These are phyloP conservation scores for Meyerozyma athensensis DNA, from an alignment of 1,139 yeast genomes.

Conservation along the genomic window DNA sequence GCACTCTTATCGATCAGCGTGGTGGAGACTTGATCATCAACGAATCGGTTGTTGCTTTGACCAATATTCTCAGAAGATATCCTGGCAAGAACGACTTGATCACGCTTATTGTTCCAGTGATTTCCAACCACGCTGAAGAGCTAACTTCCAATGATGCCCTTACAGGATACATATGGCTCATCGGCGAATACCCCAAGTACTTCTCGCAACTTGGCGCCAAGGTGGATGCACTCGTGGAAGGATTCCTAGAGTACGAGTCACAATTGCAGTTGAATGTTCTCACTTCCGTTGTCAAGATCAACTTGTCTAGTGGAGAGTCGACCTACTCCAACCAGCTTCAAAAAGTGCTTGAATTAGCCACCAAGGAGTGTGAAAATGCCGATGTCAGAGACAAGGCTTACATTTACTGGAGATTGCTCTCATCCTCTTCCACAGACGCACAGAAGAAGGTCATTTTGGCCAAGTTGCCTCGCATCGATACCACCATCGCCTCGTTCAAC, in stretches of 20 bases:
- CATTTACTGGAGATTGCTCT: slow-evolving; percentile 88
- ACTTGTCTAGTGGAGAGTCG: slow-evolving; percentile 40
- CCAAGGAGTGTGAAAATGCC: slow-evolving; percentile 78
- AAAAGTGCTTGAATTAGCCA: slow-evolving; percentile 67
- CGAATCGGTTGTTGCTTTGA: slow-evolving; percentile 73
- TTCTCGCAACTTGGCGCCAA: slow-evolving; percentile 51
- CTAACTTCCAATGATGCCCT: slow-evolving; percentile 60
- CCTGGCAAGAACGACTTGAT: slow-evolving; percentile 56
- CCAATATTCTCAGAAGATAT: slow-evolving; percentile 76
- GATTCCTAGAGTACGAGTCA: slow-evolving; percentile 70
- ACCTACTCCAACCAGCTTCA: slow-evolving; percentile 52
- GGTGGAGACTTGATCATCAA: slow-evolving; percentile 71
- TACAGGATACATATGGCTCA: slow-evolving; percentile 79
- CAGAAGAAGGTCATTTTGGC: slow-evolving; percentile 52
- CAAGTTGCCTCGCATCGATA: slow-evolving; percentile 64
- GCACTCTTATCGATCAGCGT: slow-evolving; percentile 73
- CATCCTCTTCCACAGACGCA: slow-evolving; percentile 43
- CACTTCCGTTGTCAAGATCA: slow-evolving; percentile 75
- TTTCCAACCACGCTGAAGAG: slow-evolving; percentile 56
- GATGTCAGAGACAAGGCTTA: slow-evolving; percentile 94
- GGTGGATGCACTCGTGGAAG: slow-evolving; percentile 47
- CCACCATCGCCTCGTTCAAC: slow-evolving; percentile 69
- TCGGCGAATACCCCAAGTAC: slow-evolving; percentile 82
- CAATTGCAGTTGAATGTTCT: slow-evolving; percentile 71
- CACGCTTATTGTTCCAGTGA: slow-evolving; percentile 65